Conservation (phyloP, 257 asterid species). For the Haberlea rhodopensis region DNA sequence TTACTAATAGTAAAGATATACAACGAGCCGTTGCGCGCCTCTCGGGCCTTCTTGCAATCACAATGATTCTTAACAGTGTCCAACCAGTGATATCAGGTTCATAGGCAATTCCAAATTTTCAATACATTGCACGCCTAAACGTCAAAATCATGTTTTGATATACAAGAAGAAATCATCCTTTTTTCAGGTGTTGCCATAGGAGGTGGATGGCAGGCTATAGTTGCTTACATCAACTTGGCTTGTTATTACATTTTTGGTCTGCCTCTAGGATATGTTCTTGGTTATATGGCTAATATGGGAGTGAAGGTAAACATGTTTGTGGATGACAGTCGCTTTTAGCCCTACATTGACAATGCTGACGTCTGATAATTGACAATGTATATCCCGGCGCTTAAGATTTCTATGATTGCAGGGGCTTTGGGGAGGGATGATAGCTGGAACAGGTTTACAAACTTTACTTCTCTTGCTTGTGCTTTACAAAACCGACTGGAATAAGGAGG, state of each 20-base stretch:
- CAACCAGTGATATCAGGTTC: slow-evolving; percentile 92
- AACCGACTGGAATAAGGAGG: background rate
- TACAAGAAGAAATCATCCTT: background rate
- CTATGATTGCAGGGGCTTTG: background rate
- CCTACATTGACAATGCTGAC: background rate
- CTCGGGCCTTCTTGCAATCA: slow-evolving; percentile 66
- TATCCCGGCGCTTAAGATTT: background rate
- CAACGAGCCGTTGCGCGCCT: slow-evolving; percentile 62
- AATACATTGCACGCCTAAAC: background rate
- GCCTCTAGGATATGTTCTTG: slow-evolving; percentile 60
- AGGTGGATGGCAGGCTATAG: slow-evolving; percentile 75
- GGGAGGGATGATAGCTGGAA: background rate
- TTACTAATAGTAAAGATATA: slow-evolving; percentile 63
- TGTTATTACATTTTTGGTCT: slow-evolving; percentile 65
- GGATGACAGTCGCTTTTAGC: background rate
- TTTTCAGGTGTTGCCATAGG: slow-evolving; percentile 69
- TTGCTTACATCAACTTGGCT: slow-evolving; percentile 65
- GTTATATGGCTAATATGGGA: slow-evolving; percentile 49
- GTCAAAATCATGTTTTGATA: background rate
- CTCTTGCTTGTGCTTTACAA: background rate
- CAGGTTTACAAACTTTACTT: background rate
- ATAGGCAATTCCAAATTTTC: background rate
- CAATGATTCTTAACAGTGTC: slow-evolving; percentile 80
- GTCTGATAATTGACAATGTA: background rate
- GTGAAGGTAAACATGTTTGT: slow-evolving; percentile 39